Evolutionary conservation across 2,329 filamentous ascomycete genomes (phyloP), one percentile per base, ranked within the genome.

Genomic region (Exophiala aquamarina): DNA sequence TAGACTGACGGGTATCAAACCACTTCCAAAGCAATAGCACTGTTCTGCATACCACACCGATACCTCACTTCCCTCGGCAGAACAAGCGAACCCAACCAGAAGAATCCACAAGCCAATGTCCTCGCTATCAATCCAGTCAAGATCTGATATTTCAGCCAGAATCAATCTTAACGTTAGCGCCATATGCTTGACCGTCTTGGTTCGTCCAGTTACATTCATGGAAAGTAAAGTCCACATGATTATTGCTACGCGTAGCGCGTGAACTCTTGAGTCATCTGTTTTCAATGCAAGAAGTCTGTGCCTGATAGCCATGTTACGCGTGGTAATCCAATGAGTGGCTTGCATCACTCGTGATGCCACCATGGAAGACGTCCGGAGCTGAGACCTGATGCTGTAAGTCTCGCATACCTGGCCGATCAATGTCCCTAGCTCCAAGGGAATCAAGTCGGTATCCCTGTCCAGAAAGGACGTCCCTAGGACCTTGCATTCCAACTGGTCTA

Each of bases 261-360:
- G 26, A 9, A 31, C 28, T n/a, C n/a, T 31, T 31, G 32, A 8
- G 20, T 49, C 40, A 3, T n/a, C 15, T 3, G 28, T 44, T 3
- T 14, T 38, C 5, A 36, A 36, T 32, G 23, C 19, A 6, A 49
- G 32, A 21, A 49, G 35, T 15, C 33, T 19, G 46, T 44, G 23
- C 39, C 46, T 37, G 32, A 49, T 49, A 14, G 46, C 46, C 46
- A 49, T 49, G 23, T 41, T 49, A 15, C 46, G 40, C 13, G 23
- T 49, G 11, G 46, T 49, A 28, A 49, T 44, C 46, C 46, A 49
- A 34, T 49, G 46, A 11, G 46, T 49, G 14, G 37, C 23, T 19
- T 49, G 31, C 14, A 49, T 11, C 4, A 31, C 40, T 33, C 46
- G 46, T 13, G 17, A 19, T 17, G 46, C 20, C 6, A 32, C 15